Conservation (phyloP, 2,329 filamentous ascomycete species). For the Stenocarpella maydis region DNA sequence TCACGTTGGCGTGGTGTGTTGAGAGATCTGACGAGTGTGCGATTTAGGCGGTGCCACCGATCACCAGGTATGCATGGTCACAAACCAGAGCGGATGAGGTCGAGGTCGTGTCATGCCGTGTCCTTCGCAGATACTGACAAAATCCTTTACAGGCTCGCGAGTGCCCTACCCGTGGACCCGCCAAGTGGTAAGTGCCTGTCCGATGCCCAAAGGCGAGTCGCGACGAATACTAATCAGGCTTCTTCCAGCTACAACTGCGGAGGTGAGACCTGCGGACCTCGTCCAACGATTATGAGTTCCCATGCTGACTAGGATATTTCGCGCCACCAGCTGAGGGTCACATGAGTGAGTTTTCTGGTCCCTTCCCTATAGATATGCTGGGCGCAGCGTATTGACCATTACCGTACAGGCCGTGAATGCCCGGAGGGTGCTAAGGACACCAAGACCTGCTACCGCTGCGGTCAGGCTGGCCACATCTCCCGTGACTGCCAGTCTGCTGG, state of each 20-base stretch:
- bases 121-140: constrained; percentile 39
- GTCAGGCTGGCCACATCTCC: constrained; percentile 87
- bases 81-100: constrained; percentile 37
- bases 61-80: constrained; percentile 71
- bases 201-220: background rate
- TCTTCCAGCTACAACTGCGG: constrained; percentile 47
- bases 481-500: constrained; percentile 76
- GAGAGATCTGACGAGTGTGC: constrained; percentile 44
- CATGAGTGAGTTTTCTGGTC: constrained; percentile 16
- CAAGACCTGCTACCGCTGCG: constrained; percentile 81
- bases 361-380: background rate
- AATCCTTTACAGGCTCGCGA: constrained; percentile 72
- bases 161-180: constrained; percentile 83
- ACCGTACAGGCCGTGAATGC: constrained; percentile 80
- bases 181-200: constrained; percentile 73
- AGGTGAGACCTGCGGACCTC: constrained; percentile 30
- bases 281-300: background rate
- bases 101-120: constrained; percentile 36
- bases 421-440: constrained; percentile 87
- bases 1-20: constrained; percentile 34
- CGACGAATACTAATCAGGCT: background rate
- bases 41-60: constrained; percentile 73
- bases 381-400: background rate
- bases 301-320: background rate
- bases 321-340: constrained; percentile 36